Evolutionary conservation across 2,329 filamentous ascomycete species (phyloP), one percentile per base, ranked within the genome.

Genomic region (Hortaea sp.): DNA sequence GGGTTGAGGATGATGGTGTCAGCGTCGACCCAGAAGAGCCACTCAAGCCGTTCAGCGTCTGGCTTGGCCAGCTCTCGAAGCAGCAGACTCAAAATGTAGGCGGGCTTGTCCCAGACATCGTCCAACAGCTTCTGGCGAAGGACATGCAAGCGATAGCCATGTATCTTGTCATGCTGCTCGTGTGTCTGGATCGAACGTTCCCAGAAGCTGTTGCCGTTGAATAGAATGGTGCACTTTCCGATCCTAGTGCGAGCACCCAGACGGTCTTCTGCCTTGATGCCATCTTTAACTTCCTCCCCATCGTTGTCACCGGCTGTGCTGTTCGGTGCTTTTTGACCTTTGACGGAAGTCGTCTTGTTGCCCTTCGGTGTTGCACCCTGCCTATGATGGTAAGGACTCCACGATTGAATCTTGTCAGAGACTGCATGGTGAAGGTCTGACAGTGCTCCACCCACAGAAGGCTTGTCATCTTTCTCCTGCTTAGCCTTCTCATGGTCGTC

Each of bases 1-100:
- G 68, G 67, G 40, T 71, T 68, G 29, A 71, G 56, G n/a, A 70
- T 61, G 5, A 70, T 58, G 1, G 66, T 69, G 48, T 71, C 68
- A n/a, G 65, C 65, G 43, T 71, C 68, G 1, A 66, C 62, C 67
- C 68, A 70, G 51, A 69, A 58, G 5, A 70, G 56, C 67, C 68
- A 71, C 43, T 70, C 63, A 9, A 70, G 53, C 5, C 67, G 57
- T 44, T 69, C 59, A 20, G 54, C 57, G 9, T 61, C 58, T 0
- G 66, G 65, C 49, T 68, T 67, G 6, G 61, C 46, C 48, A 68
- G 59, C 50, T 67, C 65, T 3, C 59, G 53, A 43, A 69, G 57
- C 7, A 71, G 53, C 5, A 70, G 52, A 7, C 62, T 60, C 7
- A 71, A 57, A 30, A 72, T 65, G 49, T 70, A 70, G 2, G 67